Evolutionary conservation across 495 filamentous ascomycete genomes (phyloP), one percentile per base, ranked within the genome.

Genomic region (Rhizodiscina lignyota): DNA sequence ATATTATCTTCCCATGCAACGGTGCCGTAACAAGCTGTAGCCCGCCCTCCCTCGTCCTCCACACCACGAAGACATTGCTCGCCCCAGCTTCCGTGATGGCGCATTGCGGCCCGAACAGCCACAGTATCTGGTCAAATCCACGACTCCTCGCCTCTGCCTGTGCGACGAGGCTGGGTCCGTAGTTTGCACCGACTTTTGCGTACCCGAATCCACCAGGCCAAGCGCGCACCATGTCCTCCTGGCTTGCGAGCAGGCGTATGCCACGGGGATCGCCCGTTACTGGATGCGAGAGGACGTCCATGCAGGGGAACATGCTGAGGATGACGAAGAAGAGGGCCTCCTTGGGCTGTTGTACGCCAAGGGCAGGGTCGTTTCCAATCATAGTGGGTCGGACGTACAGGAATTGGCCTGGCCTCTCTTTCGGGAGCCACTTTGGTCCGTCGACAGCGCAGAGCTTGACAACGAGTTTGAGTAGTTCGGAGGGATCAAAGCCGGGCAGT

Each of bases 131-230:
- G 47, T 85, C 68, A 44, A 74, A 93, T 2, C 85, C 85, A 36
- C 64, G 53, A 8, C 59, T 62, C 37, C 66, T 59, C 5, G 85
- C 85, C 51, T 83, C 74, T 24, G 65, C 61, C 29, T 85, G 82
- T 1, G 83, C 77, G 38, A 79, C 64, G 27, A 94, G 60, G 18
- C 65, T 72, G 4, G 85, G 85, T 0, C 83, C 85, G 52, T 94
- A 93, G 62, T 94, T 94, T 18, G 84, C 85, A 31, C 83, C 83
- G 8, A 94, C 72, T 59, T 94, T 93, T 32, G 83, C 83, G 44
- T 74, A 83, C 0, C 85, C 84, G 49, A 87, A 89, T 19, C 85
- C 85, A 26, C 85, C 85, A 19, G 85, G 85, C 85, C 85, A 94
- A 12, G 85, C 85, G 30, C 86, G 75, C 37, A 89, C 70, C 55